Base-by-base conservation (phyloP, 73 alveolate genomes). In the Tetrahymena malaccensis region DNA sequence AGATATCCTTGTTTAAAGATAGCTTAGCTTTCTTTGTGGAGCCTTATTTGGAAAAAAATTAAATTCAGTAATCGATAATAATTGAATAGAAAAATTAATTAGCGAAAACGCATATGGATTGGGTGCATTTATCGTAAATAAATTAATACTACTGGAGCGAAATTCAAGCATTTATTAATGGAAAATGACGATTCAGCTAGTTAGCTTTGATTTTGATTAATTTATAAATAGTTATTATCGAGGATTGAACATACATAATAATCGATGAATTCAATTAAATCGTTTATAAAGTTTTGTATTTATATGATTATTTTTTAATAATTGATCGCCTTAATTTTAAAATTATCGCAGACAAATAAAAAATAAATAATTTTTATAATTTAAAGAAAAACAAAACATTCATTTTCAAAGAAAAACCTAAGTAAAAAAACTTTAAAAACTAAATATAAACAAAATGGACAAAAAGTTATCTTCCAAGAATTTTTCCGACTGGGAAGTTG, bases 401-500 rank as follows among this genome's bases (percentile, higher is more conserved):
- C 89, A 70, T 70, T 70, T 70, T 70, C 37, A 70, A 70, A 70
- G 89, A 70, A 70, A 70, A 70, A 70, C 89, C 89, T 12, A 70
- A 70, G 37, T 31, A 27, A 70, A 70, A 70, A 27, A 70, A 27
- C 89, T 27, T 70, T 70, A 70, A 40, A 40, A 40, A 40, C 0
- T 40, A 40, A 40, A 40, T 40, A 27, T 27, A 70, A 70, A 70
- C 34, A 70, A 70, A 70, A 70, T 70, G 89, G 89, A 70, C 89
- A 70, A 70, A 70, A 70, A 70, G 37, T 70, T 70, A 70, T 70
- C 89, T 27, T 70, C 95, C 94, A 89, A 89, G 55, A 95, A 89
- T 38, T 95, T 95, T 50, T 85, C 94, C 31, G 95, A 96, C 43
- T 97, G 98, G 99, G 96, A 97, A 27, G 97, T 96, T 27, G 99